Percentiles rank a stretch among this genome's conserved stretches.
Evolutionary conservation across 768 basidiomycete genomes (phyloP).

Genomic region (Mycena indigotica): DNA sequence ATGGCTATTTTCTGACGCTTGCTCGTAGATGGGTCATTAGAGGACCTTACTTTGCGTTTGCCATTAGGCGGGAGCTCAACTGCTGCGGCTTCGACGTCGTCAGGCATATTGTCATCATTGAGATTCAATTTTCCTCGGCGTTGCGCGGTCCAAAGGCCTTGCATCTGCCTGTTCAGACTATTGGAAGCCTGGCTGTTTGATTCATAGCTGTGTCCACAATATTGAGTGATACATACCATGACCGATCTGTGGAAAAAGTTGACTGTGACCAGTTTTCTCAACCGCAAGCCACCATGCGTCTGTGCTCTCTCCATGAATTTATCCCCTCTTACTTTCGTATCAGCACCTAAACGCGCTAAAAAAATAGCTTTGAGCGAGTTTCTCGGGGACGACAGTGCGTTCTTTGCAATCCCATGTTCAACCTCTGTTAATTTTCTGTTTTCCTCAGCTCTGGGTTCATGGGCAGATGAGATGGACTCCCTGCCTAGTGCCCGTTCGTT

Average conservation of each 20-base stretch:
- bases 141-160: constrained; percentile 75
- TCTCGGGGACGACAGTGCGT: constrained; percentile 82
- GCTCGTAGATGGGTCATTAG: constrained; percentile 47
- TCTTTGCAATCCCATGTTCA: constrained; percentile 17
- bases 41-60: constrained; percentile 67
- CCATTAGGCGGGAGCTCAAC: constrained; percentile 33
- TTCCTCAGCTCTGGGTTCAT: constrained; percentile 78
- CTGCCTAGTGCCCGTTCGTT: constrained; percentile 91
- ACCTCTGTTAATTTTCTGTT: constrained; percentile 14
- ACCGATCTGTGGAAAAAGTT: too few relatives aligned
- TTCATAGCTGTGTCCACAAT: constrained; percentile 18
- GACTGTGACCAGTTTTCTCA: too few relatives aligned
- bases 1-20: constrained; percentile 59
- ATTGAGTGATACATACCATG: constrained; percentile 22
- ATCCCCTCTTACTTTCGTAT: background rate
- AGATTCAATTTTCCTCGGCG: constrained; percentile 68
- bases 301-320: background rate
- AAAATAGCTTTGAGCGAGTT: constrained; percentile 94
- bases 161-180: constrained; percentile 76
- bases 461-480: constrained; percentile 98
- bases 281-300: constrained; percentile 26
- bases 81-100: constrained; percentile 17
- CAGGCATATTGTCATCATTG: constrained; percentile 43
- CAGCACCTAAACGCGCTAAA: constrained; percentile 90
- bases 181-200: constrained; percentile 70